Base-by-base conservation (phyloP, 2,329 filamentous ascomycete species). In the Penicillium sclerotigenum region DNA sequence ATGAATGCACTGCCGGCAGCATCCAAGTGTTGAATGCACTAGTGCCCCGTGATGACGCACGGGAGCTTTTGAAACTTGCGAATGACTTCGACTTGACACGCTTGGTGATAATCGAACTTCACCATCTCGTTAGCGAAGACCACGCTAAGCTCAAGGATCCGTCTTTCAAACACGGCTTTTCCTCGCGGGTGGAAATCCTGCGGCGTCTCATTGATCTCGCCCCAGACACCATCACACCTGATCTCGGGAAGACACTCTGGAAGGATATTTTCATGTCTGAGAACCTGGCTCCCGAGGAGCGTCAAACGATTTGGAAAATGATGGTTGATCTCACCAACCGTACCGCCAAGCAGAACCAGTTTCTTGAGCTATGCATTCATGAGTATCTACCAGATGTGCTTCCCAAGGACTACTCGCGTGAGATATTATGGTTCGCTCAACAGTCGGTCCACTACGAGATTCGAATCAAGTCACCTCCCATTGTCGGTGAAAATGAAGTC, bases 231-330 rank as follows among this genome's bases (percentile, higher is more conserved):
- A 81, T 96, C 45, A 81, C 83, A 0, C 67, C 78, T 3, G 82
- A 87, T 1, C 77, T 89, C 4, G 86, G 87, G 16, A 76, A 79
- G 40, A 78, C 77, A 13, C 79, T 96, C 1, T 96, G 90, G 90
- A 79, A 87, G 54, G 77, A 87, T 37, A 78, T 94, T 26, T 84
- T 96, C 46, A 88, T 90, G 13, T 77, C 81, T 5, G 74, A 79
- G 37, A 84, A 86, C 4, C 74, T 85, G 4, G 83, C 81, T 24
- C 74, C 80, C 4, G 79, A 82, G 9, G 85, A 89, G 57, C 81
- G 89, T 52, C 81, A 83, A 57, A 76, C 80, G 14, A 87, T 86
- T 0, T 96, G 91, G 91, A 76, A 82, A 26, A 81, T 87, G 54
- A 73, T 93, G 81, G 83, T 69, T 62, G 66, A 59, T 34, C 65